Evolutionary conservation across 768 basidiomycete genomes (phyloP), one percentile per base, ranked within the genome.

Genomic region (Boletus tomentosulus): DNA sequence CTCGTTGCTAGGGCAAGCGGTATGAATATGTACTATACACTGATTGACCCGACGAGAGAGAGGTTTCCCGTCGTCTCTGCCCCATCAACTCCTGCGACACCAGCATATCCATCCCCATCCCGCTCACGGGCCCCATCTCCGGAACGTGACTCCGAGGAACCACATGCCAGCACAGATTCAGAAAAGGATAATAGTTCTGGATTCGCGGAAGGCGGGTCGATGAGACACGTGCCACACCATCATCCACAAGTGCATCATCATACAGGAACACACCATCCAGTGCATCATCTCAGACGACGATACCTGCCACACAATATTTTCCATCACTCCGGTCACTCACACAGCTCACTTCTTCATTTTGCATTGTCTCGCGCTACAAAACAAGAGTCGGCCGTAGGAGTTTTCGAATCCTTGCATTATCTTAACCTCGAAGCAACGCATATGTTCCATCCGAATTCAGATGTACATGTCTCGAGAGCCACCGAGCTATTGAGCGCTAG

Each of bases 321-420:
- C 31, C 59, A 66, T 50, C 63, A 66, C 51, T 46, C 66, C 4
- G 61, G 70, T 48, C 73, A 75, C 33, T 63, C 57, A 6, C 74
- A 78, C 33, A 63, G 68, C 10, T 74, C 76, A 8, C 61, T 78
- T 19, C 62, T 76, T 35, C 74, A 75, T 49, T 53, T 75, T 9
- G 65, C 78, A 0, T 56, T 73, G 15, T 63, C 66, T 31, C 71
- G 61, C 30, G 52, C 57, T 10, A 54, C 63, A 30, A 73, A 67
- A 57, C 59, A 57, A 22, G 84, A 88, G 61, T 71, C 76, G 28
- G 78, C 78, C 0, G 88, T 89, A 1, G 88, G 86, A 2, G 81
- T 87, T 13, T 89, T 89, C 55, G 87, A 89, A 70, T 80, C 80
- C 3, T 82, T 87, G 59, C 70, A 80, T 28, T 89, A 88, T 63